These are phyloP conservation scores for Helminthosporium solani DNA, from an alignment of 2,329 filamentous ascomycete species.

Conservation along the genomic window DNA sequence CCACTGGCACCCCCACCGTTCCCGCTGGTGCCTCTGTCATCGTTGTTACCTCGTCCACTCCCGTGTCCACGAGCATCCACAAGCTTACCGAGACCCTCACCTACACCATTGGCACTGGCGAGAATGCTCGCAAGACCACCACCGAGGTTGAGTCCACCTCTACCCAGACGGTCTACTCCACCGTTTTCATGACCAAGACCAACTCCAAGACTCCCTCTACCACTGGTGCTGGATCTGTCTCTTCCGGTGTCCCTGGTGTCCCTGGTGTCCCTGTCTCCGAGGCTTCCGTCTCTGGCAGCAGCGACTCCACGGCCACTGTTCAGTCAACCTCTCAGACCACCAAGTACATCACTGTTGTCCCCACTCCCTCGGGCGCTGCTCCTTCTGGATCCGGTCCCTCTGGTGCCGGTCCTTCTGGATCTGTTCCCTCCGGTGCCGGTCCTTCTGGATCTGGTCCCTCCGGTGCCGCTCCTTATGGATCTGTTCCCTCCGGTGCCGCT, in stretches of 20 bases:
- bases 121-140: constrained; percentile 43
- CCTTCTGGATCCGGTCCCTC: constrained; percentile 17
- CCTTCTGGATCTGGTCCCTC: constrained; percentile 17
- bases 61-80: constrained; percentile 12
- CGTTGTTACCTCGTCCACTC: neutral
- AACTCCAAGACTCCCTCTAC: neutral
- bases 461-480: too few species aligned
- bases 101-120: constrained; percentile 37
- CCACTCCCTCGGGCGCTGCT: constrained; percentile 21
- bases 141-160: constrained; percentile 18
- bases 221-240: neutral
- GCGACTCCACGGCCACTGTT: constrained; percentile 32
- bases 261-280: constrained; percentile 2
- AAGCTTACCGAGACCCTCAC: constrained; percentile 42
- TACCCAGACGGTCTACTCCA: constrained; percentile 24
- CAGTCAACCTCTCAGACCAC: constrained; percentile 34
- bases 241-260: too few species aligned
- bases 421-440: constrained; percentile 21
- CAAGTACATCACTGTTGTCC: constrained; percentile 38
- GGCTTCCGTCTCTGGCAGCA: constrained; percentile 4
- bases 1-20: constrained; percentile 14
- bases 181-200: constrained; percentile 21
- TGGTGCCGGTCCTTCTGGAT: constrained; percentile 17
- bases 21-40: neutral
- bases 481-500: constrained; percentile 21